Conservation (phyloP, 2,329 filamentous ascomycete species). For the Nannizziopsis barbatae region DNA sequence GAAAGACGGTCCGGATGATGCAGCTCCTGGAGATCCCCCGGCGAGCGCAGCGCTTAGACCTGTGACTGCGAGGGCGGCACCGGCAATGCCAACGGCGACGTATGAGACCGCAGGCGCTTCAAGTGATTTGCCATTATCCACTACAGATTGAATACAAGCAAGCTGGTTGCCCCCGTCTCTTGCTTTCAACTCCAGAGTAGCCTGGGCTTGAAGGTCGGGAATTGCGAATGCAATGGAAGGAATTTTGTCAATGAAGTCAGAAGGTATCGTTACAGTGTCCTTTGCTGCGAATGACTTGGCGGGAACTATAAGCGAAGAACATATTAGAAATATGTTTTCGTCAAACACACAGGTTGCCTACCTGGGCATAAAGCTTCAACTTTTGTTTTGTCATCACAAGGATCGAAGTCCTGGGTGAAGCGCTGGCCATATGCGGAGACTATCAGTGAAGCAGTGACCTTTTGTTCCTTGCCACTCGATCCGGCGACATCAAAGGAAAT, state of each 20-base stretch:
- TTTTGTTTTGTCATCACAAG: conserved; percentile 57
- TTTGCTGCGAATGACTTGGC: conserved; percentile 59
- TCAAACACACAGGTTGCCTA: conserved; percentile 33
- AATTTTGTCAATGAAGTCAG: conserved; percentile 60
- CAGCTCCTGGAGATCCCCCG: conserved; percentile 48
- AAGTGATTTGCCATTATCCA: conserved; percentile 80
- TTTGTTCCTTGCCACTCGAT: conserved; percentile 59
- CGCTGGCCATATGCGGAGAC: conserved; percentile 75
- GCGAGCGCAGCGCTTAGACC: conserved; percentile 59
- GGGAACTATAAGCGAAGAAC: conserved; percentile 47
- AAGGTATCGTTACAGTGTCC: conserved; percentile 61
- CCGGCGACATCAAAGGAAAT: conserved; percentile 76
- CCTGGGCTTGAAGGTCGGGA: conserved; percentile 79
- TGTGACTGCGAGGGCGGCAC: conserved; percentile 64
- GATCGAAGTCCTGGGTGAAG: conserved; percentile 71
- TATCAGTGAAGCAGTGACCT: conserved; percentile 64
- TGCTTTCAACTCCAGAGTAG: conserved; percentile 62
- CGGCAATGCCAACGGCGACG: conserved; percentile 71
- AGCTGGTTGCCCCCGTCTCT: conserved; percentile 51
- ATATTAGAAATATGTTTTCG: background rate
- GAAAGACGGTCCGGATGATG: conserved; percentile 70
- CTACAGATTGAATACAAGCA: conserved; percentile 69
- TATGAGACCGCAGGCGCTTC: conserved; percentile 67
- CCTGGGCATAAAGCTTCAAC: conserved; percentile 70
- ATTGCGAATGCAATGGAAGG: conserved; percentile 81